Percentiles rank a stretch among this genome's conserved stretches.
phyloP scores from a whole-genome alignment of 306 rosid species.

The Urtica urens region DNA sequence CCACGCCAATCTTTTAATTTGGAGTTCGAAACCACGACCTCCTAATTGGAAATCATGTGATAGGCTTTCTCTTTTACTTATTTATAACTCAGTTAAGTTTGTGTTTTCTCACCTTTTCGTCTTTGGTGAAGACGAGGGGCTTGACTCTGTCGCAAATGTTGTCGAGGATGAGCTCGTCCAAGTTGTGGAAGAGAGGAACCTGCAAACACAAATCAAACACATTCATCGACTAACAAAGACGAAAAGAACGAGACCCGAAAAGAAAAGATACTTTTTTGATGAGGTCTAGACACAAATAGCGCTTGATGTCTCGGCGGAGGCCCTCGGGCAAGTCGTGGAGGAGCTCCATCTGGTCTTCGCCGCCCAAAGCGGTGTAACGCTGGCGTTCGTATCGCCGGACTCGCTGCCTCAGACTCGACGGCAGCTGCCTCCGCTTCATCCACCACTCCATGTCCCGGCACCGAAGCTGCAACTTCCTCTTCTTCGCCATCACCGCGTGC shows the following conservation, averaged over 20 bases:
- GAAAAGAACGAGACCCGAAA: neutral
- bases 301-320: conserved; percentile 89
- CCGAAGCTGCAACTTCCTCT: conserved; percentile 89
- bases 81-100: neutral
- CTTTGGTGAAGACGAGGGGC: conserved; percentile 79
- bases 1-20: too few relatives aligned
- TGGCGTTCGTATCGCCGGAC: conserved; percentile 92
- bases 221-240: neutral
- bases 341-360: conserved; percentile 88
- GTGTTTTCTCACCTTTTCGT: conserved; percentile 61
- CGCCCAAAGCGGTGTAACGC: conserved; percentile 84
- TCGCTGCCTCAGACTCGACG: conserved; percentile 63
- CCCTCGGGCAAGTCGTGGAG: conserved; percentile 94
- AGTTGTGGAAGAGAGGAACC: conserved; percentile 89
- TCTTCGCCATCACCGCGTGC: conserved; percentile 94
- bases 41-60: too few relatives aligned
- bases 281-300: conserved; percentile 79
- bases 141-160: conserved; percentile 85
- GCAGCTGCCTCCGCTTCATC: conserved; percentile 93
- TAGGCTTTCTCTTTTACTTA: neutral
- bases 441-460: conserved; percentile 99
- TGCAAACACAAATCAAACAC: conserved; percentile 16
- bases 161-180: conserved; percentile 92
- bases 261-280: conserved; percentile 44
- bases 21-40: too few relatives aligned